These are phyloP conservation scores for Fusarium miscanthi DNA, from an alignment of 2,329 filamentous ascomycete species.

Conservation along the genomic window DNA sequence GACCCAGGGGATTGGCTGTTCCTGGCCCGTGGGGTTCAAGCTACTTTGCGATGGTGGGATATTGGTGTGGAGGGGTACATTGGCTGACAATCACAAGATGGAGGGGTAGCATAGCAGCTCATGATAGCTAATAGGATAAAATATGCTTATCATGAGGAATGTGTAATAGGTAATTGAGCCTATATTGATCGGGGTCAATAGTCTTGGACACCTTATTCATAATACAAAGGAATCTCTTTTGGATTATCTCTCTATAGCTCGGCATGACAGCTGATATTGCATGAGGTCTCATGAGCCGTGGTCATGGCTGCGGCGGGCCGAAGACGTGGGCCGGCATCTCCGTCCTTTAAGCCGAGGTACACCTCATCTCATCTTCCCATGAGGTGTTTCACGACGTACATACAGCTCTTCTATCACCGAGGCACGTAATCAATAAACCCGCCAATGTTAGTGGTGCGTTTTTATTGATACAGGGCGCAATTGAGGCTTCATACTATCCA, in stretches of 20 bases:
- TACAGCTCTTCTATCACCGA: background rate
- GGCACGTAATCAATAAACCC: background rate
- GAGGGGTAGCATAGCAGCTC: slow-evolving; percentile 23
- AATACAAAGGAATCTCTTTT: background rate
- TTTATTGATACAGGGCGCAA: background rate
- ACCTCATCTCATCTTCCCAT: background rate
- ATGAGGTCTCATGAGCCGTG: slow-evolving; percentile 33
- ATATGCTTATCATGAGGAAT: background rate
- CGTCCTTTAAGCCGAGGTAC: slow-evolving; percentile 35
- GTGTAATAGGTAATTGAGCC: background rate
- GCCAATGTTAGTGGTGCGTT: background rate
- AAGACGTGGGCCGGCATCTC: slow-evolving; percentile 20
- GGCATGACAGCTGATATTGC: slow-evolving; percentile 14
- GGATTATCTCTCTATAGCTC: background rate
- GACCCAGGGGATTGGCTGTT: slow-evolving; percentile 12
- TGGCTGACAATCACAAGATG: slow-evolving; percentile 12
- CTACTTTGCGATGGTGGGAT: background rate
- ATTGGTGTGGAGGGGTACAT: slow-evolving; percentile 34
- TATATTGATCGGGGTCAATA: background rate
- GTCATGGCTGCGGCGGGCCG: slow-evolving; percentile 16
- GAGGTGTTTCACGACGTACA: background rate
- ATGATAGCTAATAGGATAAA: slow-evolving; percentile 9
- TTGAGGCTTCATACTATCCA: background rate
- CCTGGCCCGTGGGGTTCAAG: slow-evolving; percentile 13
- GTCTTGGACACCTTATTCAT: background rate